Evolutionary conservation across 2,329 filamentous ascomycete species (phyloP).

Genomic region (Tothia fuscella): DNA sequence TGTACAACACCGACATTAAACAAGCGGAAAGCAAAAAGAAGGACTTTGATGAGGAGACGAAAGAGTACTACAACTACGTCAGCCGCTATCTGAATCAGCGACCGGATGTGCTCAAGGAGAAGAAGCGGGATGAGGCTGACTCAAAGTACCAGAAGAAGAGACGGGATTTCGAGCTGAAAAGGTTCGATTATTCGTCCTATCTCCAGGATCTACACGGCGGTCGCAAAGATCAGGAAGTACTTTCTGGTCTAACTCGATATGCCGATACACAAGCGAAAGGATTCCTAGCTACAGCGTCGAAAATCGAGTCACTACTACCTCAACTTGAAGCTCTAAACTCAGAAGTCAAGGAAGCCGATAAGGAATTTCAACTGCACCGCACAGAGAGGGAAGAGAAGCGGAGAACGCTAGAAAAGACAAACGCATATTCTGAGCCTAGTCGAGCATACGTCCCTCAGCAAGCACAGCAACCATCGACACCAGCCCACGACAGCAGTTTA

Average conservation of each 20-base stretch:
- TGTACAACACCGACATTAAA: conserved; percentile 95
- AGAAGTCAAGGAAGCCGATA: conserved; percentile 88
- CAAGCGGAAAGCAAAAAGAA: conserved; percentile 94
- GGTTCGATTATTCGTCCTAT: conserved; percentile 97
- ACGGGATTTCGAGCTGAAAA: conserved; percentile 88
- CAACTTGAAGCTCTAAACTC: conserved; percentile 78
- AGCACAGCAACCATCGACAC: conserved; percentile 4
- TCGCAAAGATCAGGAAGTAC: conserved; percentile 93
- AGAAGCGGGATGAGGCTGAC: conserved; percentile 90
- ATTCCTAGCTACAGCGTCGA: conserved; percentile 74
- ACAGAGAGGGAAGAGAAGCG: conserved; percentile 95
- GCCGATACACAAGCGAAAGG: conserved; percentile 79
- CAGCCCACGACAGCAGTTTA: conserved; percentile 15
- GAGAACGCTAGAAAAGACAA: conserved; percentile 73
- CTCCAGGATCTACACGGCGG: conserved; percentile 99
- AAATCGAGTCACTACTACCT: conserved; percentile 74
- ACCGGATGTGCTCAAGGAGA: conserved; percentile 91
- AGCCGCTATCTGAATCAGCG: conserved; percentile 91
- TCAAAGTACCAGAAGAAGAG: conserved; percentile 92
- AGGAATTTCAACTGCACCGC: conserved; percentile 89
- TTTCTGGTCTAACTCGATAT: conserved; percentile 89
- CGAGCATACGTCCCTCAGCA: not conserved
- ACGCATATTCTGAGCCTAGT: conserved; percentile 15
- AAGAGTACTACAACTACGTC: conserved; percentile 95
- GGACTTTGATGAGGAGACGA: conserved; percentile 97